These are phyloP conservation scores for Hypholoma sublateritium DNA, from an alignment of 768 basidiomycete species.

Conservation along the genomic window DNA sequence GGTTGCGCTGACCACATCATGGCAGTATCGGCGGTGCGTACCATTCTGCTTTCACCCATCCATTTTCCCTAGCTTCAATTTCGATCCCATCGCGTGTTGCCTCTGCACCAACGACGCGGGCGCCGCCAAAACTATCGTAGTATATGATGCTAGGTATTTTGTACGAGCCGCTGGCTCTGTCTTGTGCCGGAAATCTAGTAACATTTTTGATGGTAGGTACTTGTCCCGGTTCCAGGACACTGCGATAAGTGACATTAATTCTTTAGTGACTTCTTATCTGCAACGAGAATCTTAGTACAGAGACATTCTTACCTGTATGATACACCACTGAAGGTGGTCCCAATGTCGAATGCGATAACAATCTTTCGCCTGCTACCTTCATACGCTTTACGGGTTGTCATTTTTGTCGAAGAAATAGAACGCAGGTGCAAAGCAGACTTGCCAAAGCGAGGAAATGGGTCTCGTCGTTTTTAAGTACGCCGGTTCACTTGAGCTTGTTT, in stretches of 20 bases:
- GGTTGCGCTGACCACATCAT: not conserved
- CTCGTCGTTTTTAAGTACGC: no score
- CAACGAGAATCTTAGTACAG: no score
- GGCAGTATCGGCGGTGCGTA: not conserved
- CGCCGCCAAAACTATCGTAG: slow-evolving; percentile 41
- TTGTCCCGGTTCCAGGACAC: slow-evolving; percentile 38
- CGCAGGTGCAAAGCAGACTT: no score
- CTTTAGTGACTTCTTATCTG: no score
- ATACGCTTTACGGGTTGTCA: no score
- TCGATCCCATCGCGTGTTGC: slow-evolving; percentile 38
- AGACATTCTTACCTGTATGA: no score
- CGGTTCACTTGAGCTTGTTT: no score
- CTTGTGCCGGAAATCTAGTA: slow-evolving; percentile 53
- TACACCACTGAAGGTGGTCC: no score
- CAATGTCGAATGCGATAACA: no score
- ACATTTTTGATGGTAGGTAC: slow-evolving; percentile 43
- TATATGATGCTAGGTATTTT: slow-evolving; percentile 44
- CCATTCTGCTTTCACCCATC: slow-evolving; percentile 45
- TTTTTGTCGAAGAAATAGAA: no score
- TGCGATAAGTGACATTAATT: slow-evolving; percentile 1
- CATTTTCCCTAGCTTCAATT: slow-evolving; percentile 42
- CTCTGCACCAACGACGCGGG: slow-evolving; percentile 48
- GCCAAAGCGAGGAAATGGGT: no score
- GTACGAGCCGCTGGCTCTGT: slow-evolving; percentile 42
- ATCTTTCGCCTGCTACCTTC: no score